Percentiles rank a stretch among this genome's conserved stretches.
phyloP scores from a whole-genome alignment of 371 early-diverging fungal genomes.

The Choanephora cucurbitarum region DNA sequence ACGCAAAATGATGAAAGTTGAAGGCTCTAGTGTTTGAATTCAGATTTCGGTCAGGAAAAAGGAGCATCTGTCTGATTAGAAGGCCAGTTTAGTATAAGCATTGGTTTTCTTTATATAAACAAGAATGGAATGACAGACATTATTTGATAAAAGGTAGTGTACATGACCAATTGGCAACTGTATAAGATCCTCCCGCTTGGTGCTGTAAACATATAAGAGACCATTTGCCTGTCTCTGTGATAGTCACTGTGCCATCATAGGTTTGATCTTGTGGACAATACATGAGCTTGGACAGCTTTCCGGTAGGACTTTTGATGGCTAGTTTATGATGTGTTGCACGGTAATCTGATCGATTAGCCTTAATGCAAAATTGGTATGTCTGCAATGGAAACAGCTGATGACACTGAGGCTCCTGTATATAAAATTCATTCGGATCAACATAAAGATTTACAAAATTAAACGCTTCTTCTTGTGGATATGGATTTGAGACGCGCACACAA shows the following conservation, averaged over 20 bases:
- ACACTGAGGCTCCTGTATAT: conserved; percentile 51
- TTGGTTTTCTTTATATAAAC: no score
- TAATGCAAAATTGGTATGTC: conserved; percentile 39
- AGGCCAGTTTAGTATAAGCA: no score
- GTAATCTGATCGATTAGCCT: conserved; percentile 14
- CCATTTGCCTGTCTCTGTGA: conserved; percentile 47
- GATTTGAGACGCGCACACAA: conserved; percentile 26
- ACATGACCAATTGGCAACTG: conserved; percentile 47
- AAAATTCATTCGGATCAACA: conserved; percentile 36
- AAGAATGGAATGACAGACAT: no score
- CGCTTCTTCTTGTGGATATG: neutral
- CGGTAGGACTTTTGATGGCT: conserved; percentile 46
- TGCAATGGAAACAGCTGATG: conserved; percentile 48
- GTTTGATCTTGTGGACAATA: conserved; percentile 48
- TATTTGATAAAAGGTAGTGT: no score
- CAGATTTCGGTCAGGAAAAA: no score
- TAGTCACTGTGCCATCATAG: conserved; percentile 37
- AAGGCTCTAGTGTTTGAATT: no score
- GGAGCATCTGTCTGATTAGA: no score
- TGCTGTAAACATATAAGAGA: conserved; percentile 42
- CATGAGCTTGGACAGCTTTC: conserved; percentile 40
- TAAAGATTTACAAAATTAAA: conserved; percentile 51
- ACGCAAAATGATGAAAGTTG: no score
- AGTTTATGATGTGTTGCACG: conserved; percentile 37
- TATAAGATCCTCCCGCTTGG: conserved; percentile 42